A percentile compares a stretch with the other conserved stretches of the same genome.
Evolutionary conservation across 208 protist genomes (phyloP).

Genomic region (Trypanosoma melophagium): DNA sequence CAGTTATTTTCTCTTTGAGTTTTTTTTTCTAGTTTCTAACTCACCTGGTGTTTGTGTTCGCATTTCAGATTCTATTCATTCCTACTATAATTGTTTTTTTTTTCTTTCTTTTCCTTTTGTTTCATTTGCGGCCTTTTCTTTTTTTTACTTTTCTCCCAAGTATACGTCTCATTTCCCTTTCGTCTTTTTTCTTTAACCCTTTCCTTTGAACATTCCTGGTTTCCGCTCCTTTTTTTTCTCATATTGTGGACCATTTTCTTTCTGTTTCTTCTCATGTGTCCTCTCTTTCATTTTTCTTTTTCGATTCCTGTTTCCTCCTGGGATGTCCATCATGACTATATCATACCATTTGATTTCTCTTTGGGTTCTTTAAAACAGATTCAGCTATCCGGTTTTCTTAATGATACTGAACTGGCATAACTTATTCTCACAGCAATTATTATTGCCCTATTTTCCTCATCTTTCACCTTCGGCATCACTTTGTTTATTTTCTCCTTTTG

Average conservation of each 20-base stretch:
- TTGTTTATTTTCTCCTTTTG: too few species aligned
- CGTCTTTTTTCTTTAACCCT: neutral
- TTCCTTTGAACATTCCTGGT: neutral
- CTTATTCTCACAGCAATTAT: neutral
- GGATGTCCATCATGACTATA: too few species aligned
- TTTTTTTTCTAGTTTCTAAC: too few species aligned
- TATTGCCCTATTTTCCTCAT: too few species aligned
- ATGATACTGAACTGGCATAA: neutral
- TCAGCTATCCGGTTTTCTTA: too few species aligned
- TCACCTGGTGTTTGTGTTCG: too few species aligned
- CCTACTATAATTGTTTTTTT: neutral
- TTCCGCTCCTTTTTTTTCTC: neutral
- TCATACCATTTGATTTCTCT: too few species aligned
- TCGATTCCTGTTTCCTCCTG: neutral
- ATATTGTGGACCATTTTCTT: neutral
- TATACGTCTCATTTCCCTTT: neutral
- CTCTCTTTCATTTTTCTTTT: neutral
- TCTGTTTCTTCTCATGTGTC: neutral
- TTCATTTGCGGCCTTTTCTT: neutral
- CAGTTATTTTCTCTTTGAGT: too few species aligned
- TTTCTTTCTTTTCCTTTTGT: conserved; percentile 5
- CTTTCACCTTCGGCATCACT: too few species aligned
- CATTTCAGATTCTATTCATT: neutral
- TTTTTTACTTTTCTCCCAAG: neutral
- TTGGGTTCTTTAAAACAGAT: too few species aligned